Evolutionary conservation across 495 filamentous ascomycete genomes (phyloP), one percentile per base, ranked within the genome.

Genomic region (Tuber umbilicatum): DNA sequence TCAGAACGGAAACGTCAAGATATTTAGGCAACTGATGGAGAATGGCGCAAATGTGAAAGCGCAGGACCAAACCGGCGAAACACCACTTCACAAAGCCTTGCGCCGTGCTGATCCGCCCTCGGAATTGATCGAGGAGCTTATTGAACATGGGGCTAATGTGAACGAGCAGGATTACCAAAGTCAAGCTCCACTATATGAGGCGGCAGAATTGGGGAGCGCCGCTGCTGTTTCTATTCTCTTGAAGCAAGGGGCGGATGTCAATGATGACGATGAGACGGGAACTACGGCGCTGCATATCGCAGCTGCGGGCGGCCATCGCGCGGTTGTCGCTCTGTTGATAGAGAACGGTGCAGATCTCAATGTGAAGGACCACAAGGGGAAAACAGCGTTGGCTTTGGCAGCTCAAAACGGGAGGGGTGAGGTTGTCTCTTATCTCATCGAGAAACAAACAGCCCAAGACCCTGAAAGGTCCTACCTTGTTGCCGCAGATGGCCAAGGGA

Each of bases 21-120:
- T 78, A 55, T 68, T 78, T 23, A 21, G 45, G 31, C 41, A 78
- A 23, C 70, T 78, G 35, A 14, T 78, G 27, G 67, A 35, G 35
- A 43, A 74, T n/a, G 76, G 76, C 5, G 76, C 71, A 69, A 71
- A 78, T 43, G 76, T 78, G 45, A 78, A 74, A 69, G 69, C 70
- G 19, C 69, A 78, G 37, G 60, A 68, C 19, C 6, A 71, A 41
- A 4, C 21, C 19, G 69, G 74, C 39, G 74, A 74, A 45, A 40
- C 71, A 5, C 60, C 72, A 43, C 70, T 79, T n/a, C 77, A 79
- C 41, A 39, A 31, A 41, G 77, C 72, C 2, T 14, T 74, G 12
- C 40, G 3, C 42, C 71, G 71, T 21, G 41, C 40, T 39, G 68
- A 73, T 35, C 76, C 72, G 23, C 64, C 37, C 23, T 17, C 43